phyloP scores from a whole-genome alignment of 2,329 filamentous ascomycete species.

The Alternaria conjuncta region DNA sequence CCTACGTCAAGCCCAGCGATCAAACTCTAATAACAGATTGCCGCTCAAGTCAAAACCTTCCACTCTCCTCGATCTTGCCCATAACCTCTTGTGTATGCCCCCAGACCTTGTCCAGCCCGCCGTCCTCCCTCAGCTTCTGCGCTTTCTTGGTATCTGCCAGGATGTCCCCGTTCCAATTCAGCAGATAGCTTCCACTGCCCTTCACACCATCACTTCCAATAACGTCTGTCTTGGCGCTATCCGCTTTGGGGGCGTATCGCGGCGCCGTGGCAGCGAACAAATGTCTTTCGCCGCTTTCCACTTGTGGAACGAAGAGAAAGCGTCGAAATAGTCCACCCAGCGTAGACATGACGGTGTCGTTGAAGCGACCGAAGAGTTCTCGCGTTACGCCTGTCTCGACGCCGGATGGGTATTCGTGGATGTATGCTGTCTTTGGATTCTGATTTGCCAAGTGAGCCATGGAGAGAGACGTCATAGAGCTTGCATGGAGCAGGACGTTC shows the following conservation, averaged over 20 bases:
- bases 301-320: slow-evolving; percentile 25
- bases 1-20: not conserved
- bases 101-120: slow-evolving; percentile 38
- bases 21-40: not conserved
- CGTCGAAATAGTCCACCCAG: slow-evolving; percentile 16
- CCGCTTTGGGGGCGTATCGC: slow-evolving; percentile 26
- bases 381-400: slow-evolving; percentile 31
- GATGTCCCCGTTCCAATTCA: slow-evolving; percentile 36
- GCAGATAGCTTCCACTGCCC: slow-evolving; percentile 35
- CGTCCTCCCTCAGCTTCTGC: slow-evolving; percentile 27
- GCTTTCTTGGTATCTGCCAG: slow-evolving; percentile 22
- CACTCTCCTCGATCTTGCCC: slow-evolving; percentile 26
- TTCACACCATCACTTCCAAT: slow-evolving; percentile 30
- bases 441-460: slow-evolving; percentile 29
- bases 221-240: slow-evolving; percentile 11
- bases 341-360: slow-evolving; percentile 4
- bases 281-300: slow-evolving; percentile 45
- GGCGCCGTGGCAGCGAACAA: slow-evolving; percentile 39
- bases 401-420: slow-evolving; percentile 36
- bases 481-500: slow-evolving; percentile 31
- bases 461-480: slow-evolving; percentile 36
- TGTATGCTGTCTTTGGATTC: slow-evolving; percentile 30
- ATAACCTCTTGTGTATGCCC: slow-evolving; percentile 42
- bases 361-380: slow-evolving; percentile 13
- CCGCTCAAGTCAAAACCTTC: not conserved